phyloP scores from a whole-genome alignment of 2,329 filamentous ascomycete species.

The Colletotrichum sojae region DNA sequence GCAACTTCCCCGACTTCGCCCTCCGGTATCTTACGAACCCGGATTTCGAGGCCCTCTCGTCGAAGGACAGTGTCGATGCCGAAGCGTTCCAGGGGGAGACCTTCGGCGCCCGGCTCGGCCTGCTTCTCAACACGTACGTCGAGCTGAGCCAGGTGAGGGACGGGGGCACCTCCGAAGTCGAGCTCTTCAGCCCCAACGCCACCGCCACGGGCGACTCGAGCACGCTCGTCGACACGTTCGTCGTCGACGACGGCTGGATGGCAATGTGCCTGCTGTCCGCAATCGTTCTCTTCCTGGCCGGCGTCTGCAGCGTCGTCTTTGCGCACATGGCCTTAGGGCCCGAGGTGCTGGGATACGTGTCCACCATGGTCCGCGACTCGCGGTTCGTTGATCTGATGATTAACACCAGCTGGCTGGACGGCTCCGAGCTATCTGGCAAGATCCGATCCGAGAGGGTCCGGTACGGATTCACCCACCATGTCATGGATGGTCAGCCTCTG shows the following conservation, averaged over 20 bases:
- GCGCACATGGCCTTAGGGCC: background rate
- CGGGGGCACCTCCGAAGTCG: background rate
- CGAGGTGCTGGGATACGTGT: slow-evolving; percentile 9
- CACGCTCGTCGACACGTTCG: background rate
- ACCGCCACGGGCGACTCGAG: background rate
- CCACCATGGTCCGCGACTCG: slow-evolving; percentile 4
- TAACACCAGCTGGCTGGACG: slow-evolving; percentile 6
- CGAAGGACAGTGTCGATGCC: background rate
- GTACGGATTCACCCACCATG: slow-evolving; percentile 6
- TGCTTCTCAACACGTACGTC: slow-evolving; percentile 22
- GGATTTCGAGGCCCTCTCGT: background rate
- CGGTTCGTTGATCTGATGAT: background rate
- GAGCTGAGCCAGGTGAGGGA: background rate
- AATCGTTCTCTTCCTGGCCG: background rate
- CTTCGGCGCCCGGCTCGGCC: background rate
- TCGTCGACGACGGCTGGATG: background rate
- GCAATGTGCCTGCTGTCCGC: background rate
- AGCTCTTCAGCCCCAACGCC: background rate
- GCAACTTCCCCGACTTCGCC: background rate
- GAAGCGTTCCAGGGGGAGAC: background rate
- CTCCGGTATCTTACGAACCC: background rate
- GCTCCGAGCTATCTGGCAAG: background rate
- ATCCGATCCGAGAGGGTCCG: background rate
- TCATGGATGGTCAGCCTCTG: slow-evolving; percentile 2
- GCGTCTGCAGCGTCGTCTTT: slow-evolving; percentile 1